phyloP scores from a whole-genome alignment of 345 rosid genomes.

The Brassica rapa region DNA sequence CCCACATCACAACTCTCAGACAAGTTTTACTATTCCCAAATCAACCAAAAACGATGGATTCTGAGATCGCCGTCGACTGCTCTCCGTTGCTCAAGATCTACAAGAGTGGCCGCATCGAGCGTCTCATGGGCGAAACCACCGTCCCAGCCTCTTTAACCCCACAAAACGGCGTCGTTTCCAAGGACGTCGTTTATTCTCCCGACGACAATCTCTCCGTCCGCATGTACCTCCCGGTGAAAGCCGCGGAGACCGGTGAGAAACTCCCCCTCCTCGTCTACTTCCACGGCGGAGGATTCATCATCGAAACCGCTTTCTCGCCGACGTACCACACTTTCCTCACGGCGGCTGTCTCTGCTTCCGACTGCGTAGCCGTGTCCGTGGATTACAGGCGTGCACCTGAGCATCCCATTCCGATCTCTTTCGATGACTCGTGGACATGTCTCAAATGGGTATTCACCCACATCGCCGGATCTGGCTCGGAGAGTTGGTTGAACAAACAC shows the following conservation, averaged over 20 bases:
- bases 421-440: conserved; percentile 62
- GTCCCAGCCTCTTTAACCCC: conserved; percentile 44
- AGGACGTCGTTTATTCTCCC: conserved; percentile 46
- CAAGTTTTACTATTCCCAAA: conserved; percentile 7
- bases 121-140: conserved; percentile 44
- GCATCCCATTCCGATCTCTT: conserved; percentile 50
- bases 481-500: conserved; percentile 52
- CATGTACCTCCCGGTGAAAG: conserved; percentile 42
- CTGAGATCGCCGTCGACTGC: conserved; percentile 42
- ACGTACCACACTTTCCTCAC: conserved; percentile 40
- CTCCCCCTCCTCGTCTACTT: conserved; percentile 57
- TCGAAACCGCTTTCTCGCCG: conserved; percentile 48
- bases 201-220: conserved; percentile 39
- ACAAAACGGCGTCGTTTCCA: conserved; percentile 42
- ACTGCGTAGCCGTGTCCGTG: conserved; percentile 49
- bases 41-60: conserved; percentile 19
- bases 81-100: conserved; percentile 40
- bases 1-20: neutral
- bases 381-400: conserved; percentile 70
- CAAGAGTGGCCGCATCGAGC: conserved; percentile 58
- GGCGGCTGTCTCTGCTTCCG: conserved; percentile 40
- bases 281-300: conserved; percentile 60
- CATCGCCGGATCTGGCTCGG: conserved; percentile 47
- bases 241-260: conserved; percentile 32
- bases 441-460: conserved; percentile 63